Evolutionary conservation across 2,329 filamentous ascomycete species (phyloP), one percentile per base, ranked within the genome.

Genomic region (Pseudocercospora musae): DNA sequence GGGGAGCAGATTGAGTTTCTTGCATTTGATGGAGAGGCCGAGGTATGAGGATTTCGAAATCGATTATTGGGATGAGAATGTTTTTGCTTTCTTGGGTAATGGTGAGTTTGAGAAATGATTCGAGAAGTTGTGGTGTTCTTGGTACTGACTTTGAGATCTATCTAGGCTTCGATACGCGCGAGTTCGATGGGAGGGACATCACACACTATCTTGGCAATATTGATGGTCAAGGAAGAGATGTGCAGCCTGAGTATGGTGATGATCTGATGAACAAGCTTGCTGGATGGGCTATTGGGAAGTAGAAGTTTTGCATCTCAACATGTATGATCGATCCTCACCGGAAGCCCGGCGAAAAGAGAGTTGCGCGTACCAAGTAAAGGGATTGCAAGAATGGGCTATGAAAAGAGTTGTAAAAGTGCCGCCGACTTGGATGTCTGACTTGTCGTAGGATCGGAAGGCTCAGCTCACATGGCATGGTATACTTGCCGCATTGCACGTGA

Each of bases 171-270:
- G 74, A 78, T 63, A 70, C 71, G n/a, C 69, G 79, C 56, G 79
- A 81, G 70, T 74, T 75, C 69, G 78, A 81, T 71, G 79, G 78
- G n/a, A 73, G 78, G 58, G 79, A 81, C 70, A 75, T 80, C 21
- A 80, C 78, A 42, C 73, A 78, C 66, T 81, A 81, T 71, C 62
- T 81, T 46, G 79, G 78, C 0, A 66, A 64, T 52, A 60, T 78
- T 62, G 73, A 79, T 65, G 69, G 74, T 20, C 69, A 74, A 23
- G 76, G 75, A 2, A 70, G 65, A 50, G 77, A 79, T 69, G 70
- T 73, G 42, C 77, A 80, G 71, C 78, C 77, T 7, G 71, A 71
- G 9, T 80, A 78, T 69, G 78, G 76, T 40, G 71, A 78, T 54
- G 71, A 73, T 15, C 59, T 80, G 67, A 69, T 77, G 52, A 64